These are phyloP conservation scores for Herpetospermum pedunculosum DNA, from an alignment of 306 rosid genomes.

Conservation along the genomic window DNA sequence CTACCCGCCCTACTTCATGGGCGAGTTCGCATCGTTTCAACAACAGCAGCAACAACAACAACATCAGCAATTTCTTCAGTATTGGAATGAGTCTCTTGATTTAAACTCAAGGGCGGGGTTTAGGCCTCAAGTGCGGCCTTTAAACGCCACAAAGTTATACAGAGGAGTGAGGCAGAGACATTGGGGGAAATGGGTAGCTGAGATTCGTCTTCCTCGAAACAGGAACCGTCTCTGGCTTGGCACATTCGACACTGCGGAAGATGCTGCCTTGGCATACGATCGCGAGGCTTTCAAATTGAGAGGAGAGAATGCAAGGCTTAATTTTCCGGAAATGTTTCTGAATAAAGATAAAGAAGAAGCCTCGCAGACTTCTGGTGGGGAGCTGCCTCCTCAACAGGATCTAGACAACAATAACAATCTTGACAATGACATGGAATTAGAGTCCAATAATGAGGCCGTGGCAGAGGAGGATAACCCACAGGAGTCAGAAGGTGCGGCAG, in stretches of 20 bases:
- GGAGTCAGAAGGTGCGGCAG: background rate
- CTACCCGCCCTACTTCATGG: conserved; percentile 22
- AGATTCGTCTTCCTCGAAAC: conserved; percentile 83
- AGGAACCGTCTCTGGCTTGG: conserved; percentile 94
- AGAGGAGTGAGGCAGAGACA: conserved; percentile 96
- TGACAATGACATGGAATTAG: conserved; percentile 40
- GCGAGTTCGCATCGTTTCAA: conserved; percentile 19
- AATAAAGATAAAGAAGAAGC: conserved; percentile 35
- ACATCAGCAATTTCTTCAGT: conserved; percentile 49
- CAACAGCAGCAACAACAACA: conserved; percentile 20
- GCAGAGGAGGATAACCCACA: conserved; percentile 26
- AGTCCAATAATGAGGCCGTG: conserved; percentile 30
- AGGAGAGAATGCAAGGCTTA: conserved; percentile 94
- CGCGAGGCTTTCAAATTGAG: conserved; percentile 84
- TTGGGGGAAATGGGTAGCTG: conserved; percentile 99
- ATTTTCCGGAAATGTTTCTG: conserved; percentile 69
- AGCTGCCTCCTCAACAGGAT: background rate
- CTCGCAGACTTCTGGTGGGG: background rate
- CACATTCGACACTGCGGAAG: conserved; percentile 94
- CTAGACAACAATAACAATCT: conserved; percentile 18
- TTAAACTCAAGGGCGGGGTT: conserved; percentile 56
- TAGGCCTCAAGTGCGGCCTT: conserved; percentile 49
- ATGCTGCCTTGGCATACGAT: conserved; percentile 94
- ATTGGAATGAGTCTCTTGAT: conserved; percentile 72
- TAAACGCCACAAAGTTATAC: conserved; percentile 67